Conservation (phyloP, 139 green algal species). For the Coelastrella sp. region DNA sequence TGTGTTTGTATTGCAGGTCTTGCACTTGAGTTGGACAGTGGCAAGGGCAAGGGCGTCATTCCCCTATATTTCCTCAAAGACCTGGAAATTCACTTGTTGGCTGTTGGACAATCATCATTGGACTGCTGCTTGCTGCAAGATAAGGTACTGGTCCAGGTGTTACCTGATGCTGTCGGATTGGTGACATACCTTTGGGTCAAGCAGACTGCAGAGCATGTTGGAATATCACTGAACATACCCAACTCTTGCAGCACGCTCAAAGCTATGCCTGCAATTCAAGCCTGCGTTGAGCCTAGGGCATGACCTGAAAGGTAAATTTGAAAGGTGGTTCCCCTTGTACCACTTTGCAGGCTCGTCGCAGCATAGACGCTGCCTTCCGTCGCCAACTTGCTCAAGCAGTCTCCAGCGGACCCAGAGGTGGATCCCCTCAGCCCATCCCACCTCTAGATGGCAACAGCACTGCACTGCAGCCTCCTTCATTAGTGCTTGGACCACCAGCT, state of each 20-base stretch:
- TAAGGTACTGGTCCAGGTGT: not conserved
- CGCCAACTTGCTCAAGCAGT: not conserved
- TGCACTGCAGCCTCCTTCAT: conserved; percentile 3
- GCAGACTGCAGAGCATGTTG: too few species aligned
- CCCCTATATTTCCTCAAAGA: conserved; percentile 10
- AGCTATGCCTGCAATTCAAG: not conserved
- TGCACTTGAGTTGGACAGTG: conserved; percentile 3
- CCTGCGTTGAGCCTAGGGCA: too few species aligned
- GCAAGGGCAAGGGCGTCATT: conserved; percentile 20
- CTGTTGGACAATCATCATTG: not conserved
- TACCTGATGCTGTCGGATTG: too few species aligned
- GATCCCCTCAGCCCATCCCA: not conserved
- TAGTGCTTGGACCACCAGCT: conserved; percentile 8
- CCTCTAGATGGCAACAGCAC: conserved; percentile 12
- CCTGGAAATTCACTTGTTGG: conserved; percentile 2
- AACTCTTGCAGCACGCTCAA: too few species aligned
- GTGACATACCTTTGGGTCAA: too few species aligned
- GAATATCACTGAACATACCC: too few species aligned
- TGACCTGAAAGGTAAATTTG: too few species aligned
- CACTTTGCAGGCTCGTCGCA: conserved; percentile 26
- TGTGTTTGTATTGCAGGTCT: too few species aligned
- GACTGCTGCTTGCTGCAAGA: conserved; percentile 38
- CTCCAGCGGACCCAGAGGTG: not conserved
- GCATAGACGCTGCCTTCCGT: conserved; percentile 7
- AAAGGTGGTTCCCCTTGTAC: too few species aligned